These are phyloP conservation scores for Colletotrichum liaoningense DNA, from an alignment of 2,329 filamentous ascomycete genomes.

Conservation along the genomic window DNA sequence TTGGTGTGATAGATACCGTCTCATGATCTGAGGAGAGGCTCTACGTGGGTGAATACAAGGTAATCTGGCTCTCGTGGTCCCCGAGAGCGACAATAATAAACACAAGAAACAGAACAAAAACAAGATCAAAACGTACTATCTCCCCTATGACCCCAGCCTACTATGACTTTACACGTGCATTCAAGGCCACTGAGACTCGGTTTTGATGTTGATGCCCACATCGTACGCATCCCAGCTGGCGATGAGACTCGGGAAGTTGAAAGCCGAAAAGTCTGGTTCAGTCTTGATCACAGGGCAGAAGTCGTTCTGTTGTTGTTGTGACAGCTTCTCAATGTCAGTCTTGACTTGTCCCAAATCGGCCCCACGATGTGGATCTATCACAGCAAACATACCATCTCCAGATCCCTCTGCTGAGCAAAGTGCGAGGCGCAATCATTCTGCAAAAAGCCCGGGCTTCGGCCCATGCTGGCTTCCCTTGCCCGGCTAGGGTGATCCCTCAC, in stretches of 20 bases:
- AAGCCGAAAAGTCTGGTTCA: not conserved
- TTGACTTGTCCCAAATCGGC: not conserved
- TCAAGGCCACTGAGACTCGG: not conserved
- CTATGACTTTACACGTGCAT: not conserved
- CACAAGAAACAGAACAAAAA: not conserved
- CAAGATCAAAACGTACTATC: not conserved
- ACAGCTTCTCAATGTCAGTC: not conserved
- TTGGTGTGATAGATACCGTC: slow-evolving; percentile 26
- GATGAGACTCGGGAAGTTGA: not conserved
- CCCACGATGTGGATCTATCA: not conserved
- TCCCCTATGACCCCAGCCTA: not conserved
- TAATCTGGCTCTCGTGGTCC: not conserved
- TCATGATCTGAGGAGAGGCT: not conserved
- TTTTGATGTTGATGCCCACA: not conserved
- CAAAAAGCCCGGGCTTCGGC: not conserved
- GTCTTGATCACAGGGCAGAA: not conserved
- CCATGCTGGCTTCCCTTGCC: not conserved
- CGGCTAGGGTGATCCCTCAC: not conserved
- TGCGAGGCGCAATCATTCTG: not conserved
- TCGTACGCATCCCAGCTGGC: not conserved
- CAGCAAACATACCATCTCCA: not conserved
- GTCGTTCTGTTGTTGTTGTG: not conserved
- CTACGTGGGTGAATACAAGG: not conserved
- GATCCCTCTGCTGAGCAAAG: not conserved
- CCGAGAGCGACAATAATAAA: not conserved